Conservation (phyloP, 306 rosid species). For the Hylodesmum podocarpum region DNA sequence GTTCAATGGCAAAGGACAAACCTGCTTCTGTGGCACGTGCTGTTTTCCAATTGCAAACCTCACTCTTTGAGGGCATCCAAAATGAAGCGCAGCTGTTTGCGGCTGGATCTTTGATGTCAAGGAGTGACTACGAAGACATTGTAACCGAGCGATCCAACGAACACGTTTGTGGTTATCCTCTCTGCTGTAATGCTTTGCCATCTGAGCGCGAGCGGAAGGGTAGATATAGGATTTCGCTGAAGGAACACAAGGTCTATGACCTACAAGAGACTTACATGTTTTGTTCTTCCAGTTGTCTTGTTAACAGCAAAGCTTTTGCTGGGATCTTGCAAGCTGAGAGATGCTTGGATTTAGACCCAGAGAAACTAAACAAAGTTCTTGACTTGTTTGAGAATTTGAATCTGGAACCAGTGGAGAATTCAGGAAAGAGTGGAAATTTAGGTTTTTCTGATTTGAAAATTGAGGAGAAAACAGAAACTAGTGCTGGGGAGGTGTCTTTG, state of each 20-base stretch:
- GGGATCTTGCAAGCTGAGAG: conserved; percentile 66
- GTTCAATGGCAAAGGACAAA: conserved; percentile 52
- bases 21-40: conserved; percentile 51
- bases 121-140: conserved; percentile 78
- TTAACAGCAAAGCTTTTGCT: conserved; percentile 65
- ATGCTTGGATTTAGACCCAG: conserved; percentile 49
- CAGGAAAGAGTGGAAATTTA: conserved; percentile 49
- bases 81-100: conserved; percentile 69
- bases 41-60: conserved; percentile 62
- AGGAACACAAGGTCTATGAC: conserved; percentile 84
- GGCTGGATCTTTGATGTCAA: conserved; percentile 77
- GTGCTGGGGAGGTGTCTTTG: conserved; percentile 49
- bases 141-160: conserved; percentile 79
- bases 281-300: conserved; percentile 72
- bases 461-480: conserved; percentile 57
- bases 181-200: conserved; percentile 49
- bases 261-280: conserved; percentile 72
- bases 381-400: conserved; percentile 46
- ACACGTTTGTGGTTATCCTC: conserved; percentile 65
- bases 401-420: conserved; percentile 40
- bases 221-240: conserved; percentile 69
- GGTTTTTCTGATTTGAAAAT: conserved; percentile 64
- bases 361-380: conserved; percentile 53
- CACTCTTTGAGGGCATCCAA: conserved; percentile 67
- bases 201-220: conserved; percentile 63